These are phyloP conservation scores for Lentinula detonsa DNA, from an alignment of 768 basidiomycete species.

Conservation along the genomic window DNA sequence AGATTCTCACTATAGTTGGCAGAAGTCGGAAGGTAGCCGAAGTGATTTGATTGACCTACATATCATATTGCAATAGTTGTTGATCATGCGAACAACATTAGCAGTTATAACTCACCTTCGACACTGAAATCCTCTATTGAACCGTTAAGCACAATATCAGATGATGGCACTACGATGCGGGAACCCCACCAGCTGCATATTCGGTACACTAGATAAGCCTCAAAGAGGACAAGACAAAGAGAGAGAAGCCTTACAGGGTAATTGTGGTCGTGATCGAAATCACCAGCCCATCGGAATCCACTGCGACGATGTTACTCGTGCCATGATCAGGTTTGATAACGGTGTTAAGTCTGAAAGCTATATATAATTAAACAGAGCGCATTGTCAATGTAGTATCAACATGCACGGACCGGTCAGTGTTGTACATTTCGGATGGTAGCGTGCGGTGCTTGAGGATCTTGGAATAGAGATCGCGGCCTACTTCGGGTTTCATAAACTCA, in stretches of 20 bases:
- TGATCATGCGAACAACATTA: background rate
- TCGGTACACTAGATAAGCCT: background rate
- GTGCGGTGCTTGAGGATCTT: background rate
- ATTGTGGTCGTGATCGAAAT: slow-evolving; percentile 5
- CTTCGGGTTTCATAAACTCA: background rate
- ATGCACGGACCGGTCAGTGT: background rate
- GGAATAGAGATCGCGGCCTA: background rate
- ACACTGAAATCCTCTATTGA: slow-evolving; percentile 4
- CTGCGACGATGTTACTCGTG: slow-evolving; percentile 2
- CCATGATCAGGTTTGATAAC: background rate
- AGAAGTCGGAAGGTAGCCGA: background rate
- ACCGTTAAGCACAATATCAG: slow-evolving; percentile 5
- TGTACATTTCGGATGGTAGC: background rate
- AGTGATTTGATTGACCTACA: slow-evolving; percentile 1
- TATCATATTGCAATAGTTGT: background rate
- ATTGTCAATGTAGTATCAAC: background rate
- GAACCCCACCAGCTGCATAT: slow-evolving; percentile 3
- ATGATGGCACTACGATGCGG: slow-evolving; percentile 2
- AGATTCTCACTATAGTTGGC: background rate
- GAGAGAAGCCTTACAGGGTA: background rate
- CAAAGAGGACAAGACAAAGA: background rate
- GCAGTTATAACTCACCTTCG: background rate
- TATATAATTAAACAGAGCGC: background rate
- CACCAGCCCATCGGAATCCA: slow-evolving; percentile 3
- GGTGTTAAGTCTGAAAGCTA: background rate